These are phyloP conservation scores for Apiotrichum siamense DNA, from an alignment of 1,284 basidiomycete species.

Conservation along the genomic window DNA sequence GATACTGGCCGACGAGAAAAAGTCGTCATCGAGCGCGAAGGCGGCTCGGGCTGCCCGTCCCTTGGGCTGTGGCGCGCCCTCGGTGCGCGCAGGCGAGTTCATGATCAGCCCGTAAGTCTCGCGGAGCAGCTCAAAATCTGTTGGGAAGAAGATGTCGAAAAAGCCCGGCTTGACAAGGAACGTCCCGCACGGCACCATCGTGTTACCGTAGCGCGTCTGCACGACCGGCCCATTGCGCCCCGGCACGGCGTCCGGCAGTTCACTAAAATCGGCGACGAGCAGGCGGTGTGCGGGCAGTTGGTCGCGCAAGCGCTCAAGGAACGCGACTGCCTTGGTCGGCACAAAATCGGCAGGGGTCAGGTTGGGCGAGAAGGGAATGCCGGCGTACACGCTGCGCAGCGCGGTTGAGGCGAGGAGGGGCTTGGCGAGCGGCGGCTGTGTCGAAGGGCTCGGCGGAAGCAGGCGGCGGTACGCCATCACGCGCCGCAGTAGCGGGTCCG, in stretches of 20 bases:
- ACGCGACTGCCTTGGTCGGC: constrained; percentile 82
- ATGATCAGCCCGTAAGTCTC: constrained; percentile 84
- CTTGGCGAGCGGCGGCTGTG: constrained; percentile 31
- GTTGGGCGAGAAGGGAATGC: constrained; percentile 85
- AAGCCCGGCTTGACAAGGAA: constrained; percentile 90
- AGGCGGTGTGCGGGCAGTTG: constrained; percentile 88
- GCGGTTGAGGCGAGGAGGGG: constrained; percentile 45
- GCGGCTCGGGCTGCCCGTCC: constrained; percentile 1
- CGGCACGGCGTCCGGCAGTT: constrained; percentile 75
- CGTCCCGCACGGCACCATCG: constrained; percentile 82
- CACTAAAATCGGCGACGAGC: constrained; percentile 85
- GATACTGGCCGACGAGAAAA: constrained; percentile 31
- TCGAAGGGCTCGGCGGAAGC: constrained; percentile 53
- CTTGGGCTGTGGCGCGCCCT: constrained; percentile 2
- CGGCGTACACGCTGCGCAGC: constrained; percentile 58
- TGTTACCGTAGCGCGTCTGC: constrained; percentile 79
- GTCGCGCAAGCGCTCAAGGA: constrained; percentile 73
- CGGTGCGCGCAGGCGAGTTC: constrained; percentile 32
- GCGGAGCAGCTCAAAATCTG: constrained; percentile 73
- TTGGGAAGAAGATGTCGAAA: constrained; percentile 99
- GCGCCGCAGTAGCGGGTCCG: constrained; percentile 70
- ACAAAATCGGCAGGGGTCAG: constrained; percentile 84
- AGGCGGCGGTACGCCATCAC: constrained; percentile 59
- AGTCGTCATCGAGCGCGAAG: constrained; percentile 16
- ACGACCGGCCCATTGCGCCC: constrained; percentile 91